Base-by-base conservation (phyloP, 805 yeast genomes). In the Ascoidea rubescens region DNA sequence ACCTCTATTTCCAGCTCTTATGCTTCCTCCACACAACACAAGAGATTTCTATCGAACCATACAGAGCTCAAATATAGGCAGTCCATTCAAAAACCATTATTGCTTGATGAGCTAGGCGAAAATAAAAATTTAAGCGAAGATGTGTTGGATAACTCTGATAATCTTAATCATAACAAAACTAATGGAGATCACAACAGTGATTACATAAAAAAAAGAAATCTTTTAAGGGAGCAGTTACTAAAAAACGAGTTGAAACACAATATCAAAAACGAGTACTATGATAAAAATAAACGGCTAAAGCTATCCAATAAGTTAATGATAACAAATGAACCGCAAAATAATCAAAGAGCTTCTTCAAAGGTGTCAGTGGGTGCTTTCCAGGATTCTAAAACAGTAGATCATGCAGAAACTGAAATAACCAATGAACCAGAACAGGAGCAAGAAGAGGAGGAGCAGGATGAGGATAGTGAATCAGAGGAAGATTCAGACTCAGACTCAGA, bases 11-110 rank as follows among this genome's bases (percentile, higher is more conserved):
- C 55, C 2, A 45, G 46, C 33, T 50, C 48, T 5, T 55, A 55
- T 28, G 45, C 50, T 47, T 51, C 58, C 4, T 32, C 54, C 5
- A 4, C 51, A n/a, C 48, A 52, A 12, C 58, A 55, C 32, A 54
- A 55, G 45, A 48, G 58, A 14, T 46, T 48, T 17, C 33, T 55
- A 16, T 54, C 58, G 5, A 55, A 52, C 6, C 56, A 55, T 33
- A 55, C 53, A 4, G 49, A 52, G 31, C 37, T 55, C 16, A 55
- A 55, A 42, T 54, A 50, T 31, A 30, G 58, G 43, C 8, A 37
- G 14, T 37, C 43, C 4, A 14, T 37, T 4, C 43, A 37, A 37
- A 37, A 37, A 37, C 43, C 43, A 10, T 37, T 37, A 37, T 37
- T 37, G 14, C 8, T 8, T 37, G 8, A 37, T 37, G 8, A 8